Base-by-base conservation (phyloP, 2,329 filamentous ascomycete genomes). In the Aspergillus udagawae region DNA sequence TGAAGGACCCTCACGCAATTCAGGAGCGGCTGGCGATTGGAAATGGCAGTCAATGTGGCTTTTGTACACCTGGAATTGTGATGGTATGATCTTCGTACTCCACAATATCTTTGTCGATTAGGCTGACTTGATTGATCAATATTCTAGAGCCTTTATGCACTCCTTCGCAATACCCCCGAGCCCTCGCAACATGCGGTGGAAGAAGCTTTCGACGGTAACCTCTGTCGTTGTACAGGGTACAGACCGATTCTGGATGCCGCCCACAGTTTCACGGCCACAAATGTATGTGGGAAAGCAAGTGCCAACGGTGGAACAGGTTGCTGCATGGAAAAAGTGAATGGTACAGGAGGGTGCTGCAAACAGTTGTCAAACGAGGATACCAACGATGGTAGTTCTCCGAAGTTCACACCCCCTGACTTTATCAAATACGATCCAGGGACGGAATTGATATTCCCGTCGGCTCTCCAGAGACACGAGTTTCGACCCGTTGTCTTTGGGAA, bases 61-160 rank as follows among this genome's bases (percentile, higher is more conserved):
- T 99, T 76, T 99, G 94, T 70, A 97, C 94, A 0, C 94, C 94
- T 4, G 94, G 94, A 2, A 97, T 99, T 67, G 92, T 97, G 61
- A 97, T 97, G 86, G 82, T 82, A 73, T 49, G 73, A 21, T n/a
- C n/a, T 42, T 21, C 9, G 5, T 27, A 14, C 20, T 17, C 10
- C 21, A 8, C n/a, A 10, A 14, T 9, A 27, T 17, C 32, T 35
- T 5, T 17, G 32, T 25, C 25, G 2, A 4, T 23, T 10, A 25
- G 2, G 7, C 38, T 38, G 27, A 42, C 41, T 48, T 62, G 35
- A 64, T 53, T 55, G 49, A 58, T 28, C 3, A n/a, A 50, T 17
- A 12, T 49, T 20, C 12, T 58, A 83, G 90, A 97, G 92, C 72
- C 76, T 97, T 55, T 99, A 99, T 74, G 94, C 94, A 5, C 81